These are phyloP conservation scores for Rhizopus sp. DNA, from an alignment of 371 early-diverging fungal genomes.

Conservation along the genomic window DNA sequence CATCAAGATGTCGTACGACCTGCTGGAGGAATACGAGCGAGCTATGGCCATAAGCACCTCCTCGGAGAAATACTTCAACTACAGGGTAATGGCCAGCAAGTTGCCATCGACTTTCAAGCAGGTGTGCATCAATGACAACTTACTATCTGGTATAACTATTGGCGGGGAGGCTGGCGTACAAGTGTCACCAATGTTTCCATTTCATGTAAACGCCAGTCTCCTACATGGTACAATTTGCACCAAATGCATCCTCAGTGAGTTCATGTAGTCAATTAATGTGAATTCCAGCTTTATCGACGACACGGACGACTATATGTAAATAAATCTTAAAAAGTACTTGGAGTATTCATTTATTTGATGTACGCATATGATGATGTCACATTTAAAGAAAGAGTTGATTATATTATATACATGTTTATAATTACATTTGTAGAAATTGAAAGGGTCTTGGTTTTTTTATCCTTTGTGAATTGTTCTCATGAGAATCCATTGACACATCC, in stretches of 20 bases:
- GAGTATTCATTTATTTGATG: no score
- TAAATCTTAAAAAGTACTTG: no score
- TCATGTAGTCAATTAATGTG: conserved; percentile 20
- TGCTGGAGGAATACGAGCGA: conserved; percentile 26
- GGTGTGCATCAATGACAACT: no score
- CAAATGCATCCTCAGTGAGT: conserved; percentile 33
- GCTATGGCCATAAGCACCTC: conserved; percentile 28
- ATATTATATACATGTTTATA: no score
- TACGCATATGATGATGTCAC: no score
- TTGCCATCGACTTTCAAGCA: no score
- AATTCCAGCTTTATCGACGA: conserved; percentile 25
- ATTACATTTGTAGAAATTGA: background rate
- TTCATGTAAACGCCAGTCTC: conserved; percentile 28
- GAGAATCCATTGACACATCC: no score
- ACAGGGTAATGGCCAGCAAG: conserved; percentile 17
- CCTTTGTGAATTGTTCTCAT: background rate
- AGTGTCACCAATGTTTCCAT: conserved; percentile 36
- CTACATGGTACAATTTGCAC: conserved; percentile 49
- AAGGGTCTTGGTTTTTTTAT: conserved; percentile 1
- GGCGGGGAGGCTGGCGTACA: conserved; percentile 44
- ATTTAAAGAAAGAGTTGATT: no score
- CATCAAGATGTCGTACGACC: no score
- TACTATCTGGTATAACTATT: conserved; percentile 34
- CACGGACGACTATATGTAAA: conserved; percentile 35
- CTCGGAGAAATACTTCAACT: conserved; percentile 30